Evolutionary conservation across 257 asterid genomes (phyloP).

Genomic region (Coffea canephora): DNA sequence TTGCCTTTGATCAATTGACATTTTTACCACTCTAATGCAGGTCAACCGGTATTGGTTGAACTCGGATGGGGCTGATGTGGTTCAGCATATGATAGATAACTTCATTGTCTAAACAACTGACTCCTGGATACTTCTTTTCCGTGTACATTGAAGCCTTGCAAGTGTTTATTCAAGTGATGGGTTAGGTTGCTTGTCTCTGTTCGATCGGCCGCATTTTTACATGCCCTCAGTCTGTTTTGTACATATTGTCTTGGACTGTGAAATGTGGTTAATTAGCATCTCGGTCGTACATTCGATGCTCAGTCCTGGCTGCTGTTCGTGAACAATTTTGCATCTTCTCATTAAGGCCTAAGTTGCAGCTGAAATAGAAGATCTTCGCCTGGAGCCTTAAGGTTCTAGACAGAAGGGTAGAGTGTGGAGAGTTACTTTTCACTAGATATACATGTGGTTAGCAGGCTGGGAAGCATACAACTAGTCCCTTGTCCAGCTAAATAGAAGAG

Average conservation of each 20-base stretch:
- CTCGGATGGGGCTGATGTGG: conserved; percentile 88
- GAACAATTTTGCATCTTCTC: neutral
- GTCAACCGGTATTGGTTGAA: conserved; percentile 87
- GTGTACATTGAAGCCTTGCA: neutral
- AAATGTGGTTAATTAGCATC: neutral
- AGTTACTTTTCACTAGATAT: neutral
- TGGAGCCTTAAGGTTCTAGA: neutral
- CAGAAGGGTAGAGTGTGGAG: neutral
- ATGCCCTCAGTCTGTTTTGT: conserved; percentile 9
- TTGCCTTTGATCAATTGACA: neutral
- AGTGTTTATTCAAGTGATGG: neutral
- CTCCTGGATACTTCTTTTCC: neutral
- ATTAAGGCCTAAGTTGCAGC: neutral
- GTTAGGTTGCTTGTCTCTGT: neutral
- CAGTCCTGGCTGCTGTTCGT: neutral
- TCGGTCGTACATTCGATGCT: neutral
- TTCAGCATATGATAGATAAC: conserved; percentile 79
- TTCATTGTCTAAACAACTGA: conserved; percentile 44
- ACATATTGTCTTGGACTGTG: conserved; percentile 12
- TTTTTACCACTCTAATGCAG: conserved; percentile 29
- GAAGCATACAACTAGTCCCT: neutral
- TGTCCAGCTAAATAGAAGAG: neutral
- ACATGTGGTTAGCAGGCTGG: neutral
- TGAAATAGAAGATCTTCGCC: neutral
- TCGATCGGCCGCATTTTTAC: neutral